Conservation (phyloP, 768 basidiomycete species). For the Tubosaeta brunneosetosa region DNA sequence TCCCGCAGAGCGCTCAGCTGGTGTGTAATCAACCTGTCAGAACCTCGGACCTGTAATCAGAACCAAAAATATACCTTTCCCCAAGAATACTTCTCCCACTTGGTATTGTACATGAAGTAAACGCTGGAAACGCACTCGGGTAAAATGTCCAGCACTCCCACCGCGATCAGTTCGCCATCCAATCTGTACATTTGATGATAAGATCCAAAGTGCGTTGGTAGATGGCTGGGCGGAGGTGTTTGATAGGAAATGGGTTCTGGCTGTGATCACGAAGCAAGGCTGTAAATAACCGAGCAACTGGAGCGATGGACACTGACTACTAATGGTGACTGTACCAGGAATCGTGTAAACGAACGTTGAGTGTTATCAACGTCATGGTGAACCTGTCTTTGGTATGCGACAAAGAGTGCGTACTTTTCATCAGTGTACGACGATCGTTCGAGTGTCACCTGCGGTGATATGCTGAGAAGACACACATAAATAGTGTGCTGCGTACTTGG, state of each 20-base stretch:
- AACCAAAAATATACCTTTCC: conserved; percentile 56
- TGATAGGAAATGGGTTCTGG: conserved; percentile 57
- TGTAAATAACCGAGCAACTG: not conserved
- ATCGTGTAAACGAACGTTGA: conserved; percentile 55
- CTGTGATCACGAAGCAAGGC: conserved; percentile 32
- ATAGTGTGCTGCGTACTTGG: conserved; percentile 40
- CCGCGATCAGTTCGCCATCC: conserved; percentile 76
- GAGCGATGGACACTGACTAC: conserved; percentile 40
- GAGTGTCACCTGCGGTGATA: conserved; percentile 53
- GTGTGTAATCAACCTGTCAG: not conserved
- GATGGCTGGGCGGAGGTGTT: conserved; percentile 42
- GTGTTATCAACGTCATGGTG: conserved; percentile 63
- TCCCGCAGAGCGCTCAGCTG: conserved; percentile 87
- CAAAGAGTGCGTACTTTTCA: conserved; percentile 79
- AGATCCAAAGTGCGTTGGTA: conserved; percentile 83
- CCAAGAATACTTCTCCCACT: conserved; percentile 63
- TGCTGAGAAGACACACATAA: not conserved
- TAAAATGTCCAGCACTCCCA: conserved; percentile 87
- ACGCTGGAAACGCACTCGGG: conserved; percentile 79
- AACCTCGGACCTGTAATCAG: not conserved
- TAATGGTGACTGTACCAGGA: conserved; percentile 78
- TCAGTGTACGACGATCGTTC: conserved; percentile 71
- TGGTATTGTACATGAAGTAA: conserved; percentile 85
- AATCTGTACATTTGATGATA: conserved; percentile 87
- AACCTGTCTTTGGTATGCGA: conserved; percentile 72